Evolutionary conservation across 2,329 filamentous ascomycete species (phyloP).

Genomic region (Pseudogymnoascus sp.): DNA sequence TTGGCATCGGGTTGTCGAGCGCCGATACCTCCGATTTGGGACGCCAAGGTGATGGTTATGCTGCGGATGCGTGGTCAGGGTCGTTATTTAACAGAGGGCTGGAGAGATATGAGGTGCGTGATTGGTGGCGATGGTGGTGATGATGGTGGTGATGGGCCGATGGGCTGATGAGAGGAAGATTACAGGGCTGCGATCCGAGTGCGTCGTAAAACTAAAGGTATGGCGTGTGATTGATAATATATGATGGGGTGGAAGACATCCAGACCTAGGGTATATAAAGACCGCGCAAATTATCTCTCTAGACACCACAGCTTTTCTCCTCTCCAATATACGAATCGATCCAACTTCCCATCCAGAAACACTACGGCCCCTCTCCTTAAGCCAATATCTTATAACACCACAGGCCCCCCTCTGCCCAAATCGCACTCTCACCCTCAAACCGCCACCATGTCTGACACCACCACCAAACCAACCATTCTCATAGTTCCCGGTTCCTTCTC

Average conservation of each 20-base stretch:
- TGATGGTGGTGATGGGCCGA: neutral
- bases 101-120: neutral
- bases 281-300: neutral
- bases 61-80: neutral
- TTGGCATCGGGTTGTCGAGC: neutral
- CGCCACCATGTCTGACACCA: neutral
- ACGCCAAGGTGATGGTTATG: neutral
- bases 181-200: neutral
- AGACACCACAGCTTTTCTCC: neutral
- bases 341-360: neutral
- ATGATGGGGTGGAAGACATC: neutral
- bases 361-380: neutral
- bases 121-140: neutral
- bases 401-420: neutral
- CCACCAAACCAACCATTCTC: conserved; percentile 21
- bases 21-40: neutral
- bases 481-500: conserved; percentile 24
- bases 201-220: no score
- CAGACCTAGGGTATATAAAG: neutral
- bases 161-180: neutral
- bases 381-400: neutral
- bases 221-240: neutral
- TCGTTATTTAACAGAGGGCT: neutral
- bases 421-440: neutral
- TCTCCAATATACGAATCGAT: neutral